Evolutionary conservation across 2,329 filamentous ascomycete genomes (phyloP).

Genomic region (Fusarium graminum): DNA sequence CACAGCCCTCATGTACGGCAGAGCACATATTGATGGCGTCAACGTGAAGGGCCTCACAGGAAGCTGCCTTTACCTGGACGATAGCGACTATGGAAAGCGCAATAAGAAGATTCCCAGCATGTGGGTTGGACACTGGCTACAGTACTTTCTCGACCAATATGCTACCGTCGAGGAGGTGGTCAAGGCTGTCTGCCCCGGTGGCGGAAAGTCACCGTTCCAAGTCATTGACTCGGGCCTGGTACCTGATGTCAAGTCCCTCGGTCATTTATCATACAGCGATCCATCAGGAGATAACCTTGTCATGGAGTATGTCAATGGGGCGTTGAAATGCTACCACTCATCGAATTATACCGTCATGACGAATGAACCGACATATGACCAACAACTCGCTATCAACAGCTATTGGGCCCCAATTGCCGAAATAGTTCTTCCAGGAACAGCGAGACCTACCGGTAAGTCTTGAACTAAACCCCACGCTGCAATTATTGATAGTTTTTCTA

Average conservation of each 20-base stretch:
- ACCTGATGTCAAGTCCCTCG: neutral
- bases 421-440: neutral
- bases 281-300: constrained; percentile 3
- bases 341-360: constrained; percentile 3
- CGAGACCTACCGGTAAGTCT: constrained; percentile 1
- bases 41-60: neutral
- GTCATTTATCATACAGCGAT: constrained; percentile 2
- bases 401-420: constrained; percentile 2
- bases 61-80: neutral
- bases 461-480: neutral
- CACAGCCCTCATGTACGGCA: neutral
- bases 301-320: neutral
- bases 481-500: neutral
- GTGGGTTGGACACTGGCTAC: constrained; percentile 3
- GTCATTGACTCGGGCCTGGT: neutral
- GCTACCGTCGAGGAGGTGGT: neutral
- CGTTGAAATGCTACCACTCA: neutral
- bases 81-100: neutral
- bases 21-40: neutral
- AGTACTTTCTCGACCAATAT: constrained; percentile 5
- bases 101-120: neutral
- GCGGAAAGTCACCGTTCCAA: neutral
- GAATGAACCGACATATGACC: neutral
- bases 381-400: constrained; percentile 1
- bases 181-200: neutral